Evolutionary conservation across 352 stramenopile species (phyloP).

Genomic region (Phytophthora hibernalis): DNA sequence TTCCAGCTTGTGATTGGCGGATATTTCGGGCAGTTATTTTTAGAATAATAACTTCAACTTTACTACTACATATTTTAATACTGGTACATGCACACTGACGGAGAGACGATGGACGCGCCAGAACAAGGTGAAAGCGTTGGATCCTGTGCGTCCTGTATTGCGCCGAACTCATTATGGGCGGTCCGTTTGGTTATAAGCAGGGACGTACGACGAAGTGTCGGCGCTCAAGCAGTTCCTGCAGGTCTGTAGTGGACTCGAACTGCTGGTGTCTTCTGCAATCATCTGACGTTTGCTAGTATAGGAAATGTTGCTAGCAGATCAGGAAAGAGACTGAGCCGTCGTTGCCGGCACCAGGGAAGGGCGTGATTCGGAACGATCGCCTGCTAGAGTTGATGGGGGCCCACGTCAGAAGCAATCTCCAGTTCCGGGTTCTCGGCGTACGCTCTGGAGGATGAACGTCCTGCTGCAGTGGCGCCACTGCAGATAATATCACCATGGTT

Average conservation of each 20-base stretch:
- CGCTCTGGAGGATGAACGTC: constrained; percentile 18
- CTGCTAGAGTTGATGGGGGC: constrained; percentile 30
- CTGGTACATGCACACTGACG: too few relatives aligned
- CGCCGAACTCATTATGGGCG: neutral
- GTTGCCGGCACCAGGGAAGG: constrained; percentile 3
- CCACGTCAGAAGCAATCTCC: constrained; percentile 19
- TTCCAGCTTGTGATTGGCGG: constrained; percentile 28
- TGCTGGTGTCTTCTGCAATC: neutral
- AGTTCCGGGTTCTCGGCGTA: constrained; percentile 18
- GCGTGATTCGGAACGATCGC: constrained; percentile 27
- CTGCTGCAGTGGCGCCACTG: constrained; percentile 21
- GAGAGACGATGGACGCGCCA: constrained; percentile 18
- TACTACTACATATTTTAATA: too few relatives aligned
- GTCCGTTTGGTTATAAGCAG: constrained; percentile 23
- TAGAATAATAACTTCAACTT: constrained; percentile 39
- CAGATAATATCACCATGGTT: constrained; percentile 5
- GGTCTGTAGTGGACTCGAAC: constrained; percentile 10
- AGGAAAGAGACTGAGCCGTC: constrained; percentile 5
- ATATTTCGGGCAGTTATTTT: constrained; percentile 32
- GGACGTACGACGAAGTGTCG: constrained; percentile 63
- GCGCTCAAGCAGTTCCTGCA: constrained; percentile 53
- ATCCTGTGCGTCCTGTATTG: neutral
- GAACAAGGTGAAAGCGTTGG: constrained; percentile 7
- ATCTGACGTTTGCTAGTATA: constrained; percentile 11
- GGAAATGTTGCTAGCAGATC: constrained; percentile 20